Evolutionary conservation across 306 rosid species (phyloP).

Genomic region (Quillaja saponaria): DNA sequence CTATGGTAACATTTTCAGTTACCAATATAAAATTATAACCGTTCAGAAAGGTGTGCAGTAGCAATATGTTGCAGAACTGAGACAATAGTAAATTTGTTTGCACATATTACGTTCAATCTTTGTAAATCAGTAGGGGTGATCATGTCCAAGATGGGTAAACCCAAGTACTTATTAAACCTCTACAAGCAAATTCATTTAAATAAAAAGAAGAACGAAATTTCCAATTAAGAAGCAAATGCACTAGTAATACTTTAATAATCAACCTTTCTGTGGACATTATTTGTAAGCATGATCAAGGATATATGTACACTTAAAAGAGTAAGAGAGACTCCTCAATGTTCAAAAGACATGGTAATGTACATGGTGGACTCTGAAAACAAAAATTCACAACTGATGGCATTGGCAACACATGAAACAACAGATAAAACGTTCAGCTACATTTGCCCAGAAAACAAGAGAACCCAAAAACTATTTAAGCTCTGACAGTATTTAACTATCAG

Average conservation of each 20-base stretch:
- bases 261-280: constrained; percentile 13
- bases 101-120: too few species aligned
- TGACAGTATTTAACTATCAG: too few species aligned
- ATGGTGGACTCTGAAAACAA: too few species aligned
- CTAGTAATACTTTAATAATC: not conserved
- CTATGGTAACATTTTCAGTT: not conserved
- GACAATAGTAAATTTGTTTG: too few species aligned
- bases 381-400: constrained; percentile 4
- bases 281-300: not conserved
- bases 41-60: not conserved
- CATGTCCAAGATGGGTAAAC: not conserved
- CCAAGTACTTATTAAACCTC: too few species aligned
- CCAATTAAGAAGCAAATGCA: not conserved
- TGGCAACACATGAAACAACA: constrained; percentile 13
- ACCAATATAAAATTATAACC: not conserved
- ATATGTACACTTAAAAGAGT: constrained; percentile 31
- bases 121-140: too few species aligned
- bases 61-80: too few species aligned
- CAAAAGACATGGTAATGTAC: too few species aligned
- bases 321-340: constrained; percentile 17
- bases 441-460: constrained; percentile 16
- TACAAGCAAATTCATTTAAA: too few species aligned
- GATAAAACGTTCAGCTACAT: constrained; percentile 19
- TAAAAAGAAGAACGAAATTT: too few species aligned
- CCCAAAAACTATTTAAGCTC: constrained; percentile 7